Evolutionary conservation across 2,329 filamentous ascomycete species (phyloP).

Genomic region (Lojkania enalia): DNA sequence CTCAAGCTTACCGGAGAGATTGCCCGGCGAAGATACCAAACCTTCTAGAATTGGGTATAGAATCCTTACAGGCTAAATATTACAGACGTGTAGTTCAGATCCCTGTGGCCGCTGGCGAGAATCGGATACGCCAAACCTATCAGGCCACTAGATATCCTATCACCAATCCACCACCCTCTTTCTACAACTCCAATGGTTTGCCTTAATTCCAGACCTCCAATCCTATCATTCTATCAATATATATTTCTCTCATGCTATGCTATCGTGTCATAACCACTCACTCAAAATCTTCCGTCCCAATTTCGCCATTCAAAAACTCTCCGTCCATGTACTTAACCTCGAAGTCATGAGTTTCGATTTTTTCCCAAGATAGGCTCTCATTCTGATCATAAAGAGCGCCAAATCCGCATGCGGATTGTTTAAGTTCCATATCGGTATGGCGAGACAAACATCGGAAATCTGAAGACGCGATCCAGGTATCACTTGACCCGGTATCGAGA

Average conservation of each 20-base stretch:
- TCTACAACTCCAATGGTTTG: constrained; percentile 35
- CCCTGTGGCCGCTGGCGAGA: neutral
- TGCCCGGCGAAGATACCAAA: too few species aligned
- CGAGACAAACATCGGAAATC: constrained; percentile 22
- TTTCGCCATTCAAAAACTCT: constrained; percentile 26
- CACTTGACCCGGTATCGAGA: constrained; percentile 31
- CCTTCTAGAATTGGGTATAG: too few species aligned
- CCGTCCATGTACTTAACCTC: constrained; percentile 28
- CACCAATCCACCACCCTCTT: constrained; percentile 32
- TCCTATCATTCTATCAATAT: neutral
- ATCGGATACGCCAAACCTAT: constrained; percentile 29
- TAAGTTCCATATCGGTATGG: neutral
- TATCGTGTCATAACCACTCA: constrained; percentile 3
- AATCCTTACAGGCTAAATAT: constrained; percentile 28
- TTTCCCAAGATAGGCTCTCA: constrained; percentile 4
- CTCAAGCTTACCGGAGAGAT: neutral
- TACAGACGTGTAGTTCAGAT: constrained; percentile 27
- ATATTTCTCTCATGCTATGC: neutral
- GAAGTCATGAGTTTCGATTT: constrained; percentile 17
- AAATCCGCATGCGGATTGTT: constrained; percentile 22
- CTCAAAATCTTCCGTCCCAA: constrained; percentile 25
- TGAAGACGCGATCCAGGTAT: constrained; percentile 30
- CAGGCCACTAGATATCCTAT: constrained; percentile 32
- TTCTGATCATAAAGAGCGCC: constrained; percentile 17
- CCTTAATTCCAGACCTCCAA: constrained; percentile 13